A percentile compares a stretch with the other conserved stretches of the same genome.
Evolutionary conservation across 805 yeast genomes (phyloP).

Genomic region (Monosporozyma unispora): DNA sequence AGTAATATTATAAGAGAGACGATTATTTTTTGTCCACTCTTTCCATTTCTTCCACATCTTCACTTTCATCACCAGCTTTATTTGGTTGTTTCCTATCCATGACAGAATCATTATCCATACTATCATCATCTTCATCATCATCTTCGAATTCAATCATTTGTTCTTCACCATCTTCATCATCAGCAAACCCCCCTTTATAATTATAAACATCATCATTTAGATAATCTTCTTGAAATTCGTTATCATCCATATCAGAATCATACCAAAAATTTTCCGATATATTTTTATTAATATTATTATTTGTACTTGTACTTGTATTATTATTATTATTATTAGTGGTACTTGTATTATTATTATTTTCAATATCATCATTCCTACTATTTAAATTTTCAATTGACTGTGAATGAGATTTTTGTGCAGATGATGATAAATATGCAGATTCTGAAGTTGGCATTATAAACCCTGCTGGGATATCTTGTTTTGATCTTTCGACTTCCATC

Average conservation of each 20-base stretch:
- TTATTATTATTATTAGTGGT: constrained; percentile 1
- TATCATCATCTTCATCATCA: constrained; percentile 25
- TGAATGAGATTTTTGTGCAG: background rate
- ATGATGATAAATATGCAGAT: constrained; percentile 36
- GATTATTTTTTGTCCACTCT: constrained; percentile 16
- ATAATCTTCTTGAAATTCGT: constrained; percentile 46
- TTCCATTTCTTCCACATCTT: constrained; percentile 26
- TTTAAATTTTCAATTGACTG: background rate
- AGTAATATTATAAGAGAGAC: too few species aligned
- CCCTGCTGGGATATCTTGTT: constrained; percentile 78
- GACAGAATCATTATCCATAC: constrained; percentile 29
- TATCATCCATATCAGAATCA: constrained; percentile 59
- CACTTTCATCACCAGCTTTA: constrained; percentile 28
- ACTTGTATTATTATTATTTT: constrained; percentile 1
- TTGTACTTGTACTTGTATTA: background rate
- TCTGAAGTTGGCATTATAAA: constrained; percentile 72
- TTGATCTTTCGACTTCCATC: constrained; percentile 75
- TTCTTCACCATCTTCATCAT: constrained; percentile 38
- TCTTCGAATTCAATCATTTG: constrained; percentile 20
- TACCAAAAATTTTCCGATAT: constrained; percentile 71
- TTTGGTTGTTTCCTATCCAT: constrained; percentile 30
- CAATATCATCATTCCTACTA: background rate
- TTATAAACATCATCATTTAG: constrained; percentile 41
- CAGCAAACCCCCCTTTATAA: constrained; percentile 30
- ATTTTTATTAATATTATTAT: constrained; percentile 4